Percentiles rank a stretch among this genome's conserved stretches.
Conservation (phyloP, 306 rosid species). For the Heteromeles arbutifolia region DNA sequence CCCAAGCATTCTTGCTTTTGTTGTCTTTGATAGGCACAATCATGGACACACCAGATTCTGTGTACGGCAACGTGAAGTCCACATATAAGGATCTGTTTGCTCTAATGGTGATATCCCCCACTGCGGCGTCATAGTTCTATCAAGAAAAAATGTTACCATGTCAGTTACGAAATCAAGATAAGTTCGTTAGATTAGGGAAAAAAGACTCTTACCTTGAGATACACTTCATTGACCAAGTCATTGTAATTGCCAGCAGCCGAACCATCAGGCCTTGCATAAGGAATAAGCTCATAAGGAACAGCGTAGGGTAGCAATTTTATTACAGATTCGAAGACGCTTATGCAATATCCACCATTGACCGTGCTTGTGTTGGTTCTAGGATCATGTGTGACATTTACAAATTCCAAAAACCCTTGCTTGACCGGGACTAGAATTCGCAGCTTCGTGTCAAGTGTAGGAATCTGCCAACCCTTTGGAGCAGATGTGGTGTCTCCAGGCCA, state of each 20-base stretch:
- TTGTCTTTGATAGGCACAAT: constrained; percentile 12
- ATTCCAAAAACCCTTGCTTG: background rate
- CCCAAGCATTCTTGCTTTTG: constrained; percentile 21
- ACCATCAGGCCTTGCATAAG: constrained; percentile 3
- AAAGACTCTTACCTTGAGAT: constrained; percentile 11
- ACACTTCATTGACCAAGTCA: constrained; percentile 11
- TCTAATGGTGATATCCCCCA: constrained; percentile 20
- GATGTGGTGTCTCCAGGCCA: constrained; percentile 28
- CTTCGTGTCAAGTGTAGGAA: constrained; percentile 1
- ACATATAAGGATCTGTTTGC: constrained; percentile 14
- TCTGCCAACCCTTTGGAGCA: constrained; percentile 28
- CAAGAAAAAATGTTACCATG: background rate
- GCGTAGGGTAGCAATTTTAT: constrained; percentile 7
- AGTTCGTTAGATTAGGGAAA: background rate
- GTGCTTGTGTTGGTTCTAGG: background rate
- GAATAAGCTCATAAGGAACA: constrained; percentile 8
- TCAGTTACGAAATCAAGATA: background rate
- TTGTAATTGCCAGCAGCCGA: constrained; percentile 1
- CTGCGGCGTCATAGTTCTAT: constrained; percentile 19
- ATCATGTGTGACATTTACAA: background rate
- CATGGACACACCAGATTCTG: constrained; percentile 16
- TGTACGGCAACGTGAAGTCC: constrained; percentile 29
- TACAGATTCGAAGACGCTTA: constrained; percentile 6
- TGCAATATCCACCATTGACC: constrained; percentile 9
- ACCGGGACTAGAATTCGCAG: constrained; percentile 22